These are phyloP conservation scores for Penicillium aurantiogriseum DNA, from an alignment of 2,329 filamentous ascomycete genomes.

Conservation along the genomic window DNA sequence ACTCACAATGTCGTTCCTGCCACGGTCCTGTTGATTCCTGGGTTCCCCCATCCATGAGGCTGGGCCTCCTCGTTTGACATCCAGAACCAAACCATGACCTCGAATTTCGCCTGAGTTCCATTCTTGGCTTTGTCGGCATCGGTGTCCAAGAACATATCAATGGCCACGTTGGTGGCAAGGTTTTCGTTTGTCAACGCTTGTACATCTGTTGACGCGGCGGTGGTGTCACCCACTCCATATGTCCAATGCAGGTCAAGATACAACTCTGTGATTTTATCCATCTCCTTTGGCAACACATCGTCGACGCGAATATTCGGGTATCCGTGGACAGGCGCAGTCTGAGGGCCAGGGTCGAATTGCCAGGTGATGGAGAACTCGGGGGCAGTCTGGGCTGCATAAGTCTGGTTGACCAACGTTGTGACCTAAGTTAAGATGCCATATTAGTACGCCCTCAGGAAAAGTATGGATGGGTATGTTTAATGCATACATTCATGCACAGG, in stretches of 20 bases:
- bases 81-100: constrained; percentile 60
- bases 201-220: constrained; percentile 37
- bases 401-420: constrained; percentile 51
- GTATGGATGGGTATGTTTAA: not conserved
- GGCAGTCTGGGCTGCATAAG: constrained; percentile 50
- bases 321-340: constrained; percentile 52
- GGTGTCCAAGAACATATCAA: constrained; percentile 59
- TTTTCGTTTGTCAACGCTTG: constrained; percentile 34
- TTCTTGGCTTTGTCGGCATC: constrained; percentile 43
- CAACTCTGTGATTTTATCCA: constrained; percentile 44
- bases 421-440: constrained; percentile 37
- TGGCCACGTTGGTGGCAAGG: constrained; percentile 56
- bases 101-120: constrained; percentile 44
- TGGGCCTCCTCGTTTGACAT: constrained; percentile 49
- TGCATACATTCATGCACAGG: constrained; percentile 56
- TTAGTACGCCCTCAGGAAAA: not conserved
- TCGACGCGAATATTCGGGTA: constrained; percentile 56
- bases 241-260: constrained; percentile 52
- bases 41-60: constrained; percentile 48
- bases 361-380: constrained; percentile 55
- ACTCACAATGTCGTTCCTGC: constrained; percentile 36
- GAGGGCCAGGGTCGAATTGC: constrained; percentile 48
- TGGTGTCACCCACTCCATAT: constrained; percentile 49
- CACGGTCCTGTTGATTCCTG: constrained; percentile 38
- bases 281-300: constrained; percentile 44